A percentile compares a stretch with the other conserved stretches of the same genome.
Evolutionary conservation across 768 basidiomycete species (phyloP).

Genomic region (Pisolithus tinctorius): DNA sequence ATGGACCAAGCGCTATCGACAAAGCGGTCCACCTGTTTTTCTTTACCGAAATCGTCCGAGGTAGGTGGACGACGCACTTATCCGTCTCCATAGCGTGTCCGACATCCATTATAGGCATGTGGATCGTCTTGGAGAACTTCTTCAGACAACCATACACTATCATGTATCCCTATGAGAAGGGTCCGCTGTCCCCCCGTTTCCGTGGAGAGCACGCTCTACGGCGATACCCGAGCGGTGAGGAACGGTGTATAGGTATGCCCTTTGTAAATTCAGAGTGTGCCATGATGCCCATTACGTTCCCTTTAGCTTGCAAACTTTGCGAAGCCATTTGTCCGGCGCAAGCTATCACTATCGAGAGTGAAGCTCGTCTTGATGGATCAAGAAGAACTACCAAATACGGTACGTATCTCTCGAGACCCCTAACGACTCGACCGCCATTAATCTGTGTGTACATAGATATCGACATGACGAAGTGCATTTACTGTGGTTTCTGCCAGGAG

Average conservation of each 20-base stretch:
- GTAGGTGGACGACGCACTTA: slow-evolving; percentile 37
- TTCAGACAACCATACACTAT: slow-evolving; percentile 97
- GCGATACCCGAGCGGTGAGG: slow-evolving; percentile 95
- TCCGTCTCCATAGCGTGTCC: slow-evolving; percentile 4
- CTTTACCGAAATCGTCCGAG: slow-evolving; percentile 96
- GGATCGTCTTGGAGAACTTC: slow-evolving; percentile 90
- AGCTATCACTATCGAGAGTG: slow-evolving; percentile 98
- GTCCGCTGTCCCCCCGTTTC: slow-evolving; percentile 95
- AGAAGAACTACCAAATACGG: slow-evolving; percentile 97
- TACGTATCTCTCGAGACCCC: slow-evolving; percentile 26
- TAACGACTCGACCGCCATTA: slow-evolving; percentile 3
- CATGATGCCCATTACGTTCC: slow-evolving; percentile 4
- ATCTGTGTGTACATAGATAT: slow-evolving; percentile 55
- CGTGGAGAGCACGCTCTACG: slow-evolving; percentile 97
- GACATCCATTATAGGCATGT: slow-evolving; percentile 66
- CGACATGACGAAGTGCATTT: slow-evolving; percentile 99
- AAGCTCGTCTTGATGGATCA: slow-evolving; percentile 91
- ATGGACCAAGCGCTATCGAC: slow-evolving; percentile 86
- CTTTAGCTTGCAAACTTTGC: slow-evolving; percentile 91
- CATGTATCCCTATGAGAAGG: slow-evolving; percentile 98
- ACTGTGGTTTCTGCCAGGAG: slow-evolving; percentile 99
- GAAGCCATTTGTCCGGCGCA: slow-evolving; percentile 99
- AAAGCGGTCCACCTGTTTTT: slow-evolving; percentile 97
- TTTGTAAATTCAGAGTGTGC: background rate
- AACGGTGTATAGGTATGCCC: slow-evolving; percentile 90